A percentile compares a stretch with the other conserved stretches of the same genome.
Conservation (phyloP, 2,329 filamentous ascomycete genomes). For the Clarireedia hainanense region DNA sequence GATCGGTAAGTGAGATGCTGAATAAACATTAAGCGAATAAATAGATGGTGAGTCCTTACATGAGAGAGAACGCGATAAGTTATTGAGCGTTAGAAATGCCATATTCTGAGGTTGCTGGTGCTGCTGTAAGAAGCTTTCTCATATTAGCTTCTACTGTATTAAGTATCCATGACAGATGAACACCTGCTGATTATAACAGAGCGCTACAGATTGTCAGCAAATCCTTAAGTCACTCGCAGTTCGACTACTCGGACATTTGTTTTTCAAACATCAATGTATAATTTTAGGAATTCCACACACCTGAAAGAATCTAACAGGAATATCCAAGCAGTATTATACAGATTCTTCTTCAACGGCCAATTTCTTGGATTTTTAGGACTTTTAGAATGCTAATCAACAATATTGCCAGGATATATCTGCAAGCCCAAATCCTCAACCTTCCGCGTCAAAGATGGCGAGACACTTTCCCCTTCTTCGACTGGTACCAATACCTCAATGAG, state of each 20-base stretch:
- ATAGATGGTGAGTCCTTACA: no score
- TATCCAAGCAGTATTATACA: neutral
- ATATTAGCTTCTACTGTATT: neutral
- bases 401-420: neutral
- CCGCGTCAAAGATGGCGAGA: neutral
- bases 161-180: neutral
- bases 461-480: no score
- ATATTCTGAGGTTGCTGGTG: no score
- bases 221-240: neutral
- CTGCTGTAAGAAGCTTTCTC: neutral
- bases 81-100: no score
- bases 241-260: neutral
- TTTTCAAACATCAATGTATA: neutral
- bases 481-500: neutral
- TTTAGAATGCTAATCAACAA: neutral
- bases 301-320: conserved; percentile 4
- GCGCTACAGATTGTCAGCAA: neutral
- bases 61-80: no score
- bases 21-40: no score
- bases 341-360: neutral
- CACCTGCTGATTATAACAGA: conserved; percentile 3
- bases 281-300: neutral
- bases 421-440: neutral
- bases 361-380: conserved; percentile 1
- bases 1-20: no score